Base-by-base conservation (phyloP, 2,329 filamentous ascomycete species). In the Pyrenochaeta sp. region DNA sequence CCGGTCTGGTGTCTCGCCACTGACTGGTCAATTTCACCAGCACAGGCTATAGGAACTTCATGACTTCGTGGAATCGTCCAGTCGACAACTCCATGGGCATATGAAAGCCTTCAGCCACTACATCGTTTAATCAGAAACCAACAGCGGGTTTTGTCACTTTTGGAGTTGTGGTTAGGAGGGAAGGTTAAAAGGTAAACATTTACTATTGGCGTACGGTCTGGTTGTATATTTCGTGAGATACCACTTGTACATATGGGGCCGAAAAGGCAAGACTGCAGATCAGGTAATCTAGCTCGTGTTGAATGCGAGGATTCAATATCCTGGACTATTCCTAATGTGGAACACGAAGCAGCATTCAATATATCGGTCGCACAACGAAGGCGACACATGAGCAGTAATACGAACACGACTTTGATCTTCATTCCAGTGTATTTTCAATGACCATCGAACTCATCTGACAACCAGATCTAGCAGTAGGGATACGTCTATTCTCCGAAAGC, bases 1-100 rank as follows among this genome's bases (percentile, higher is more conserved):
- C 2, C 45, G 52, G 11, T 57, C 49, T 6, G 58, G 47, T 7
- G 56, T 68, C 18, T 66, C 63, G 41, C 65, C 65, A 30, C 44
- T 68, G 39, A 61, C 61, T 3, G 50, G 44, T 33, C 52, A 54
- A 12, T 63, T 59, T 30, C 40, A 42, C 20, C 47, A 44, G 7
- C 44, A 46, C 20, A 20, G 35, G 20, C 3, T 10, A 20, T 9
- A 9, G 9, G 4, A 27, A 4, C 23, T 27, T 27, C 23, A 5
- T 9, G 23, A 9, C 23, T 27, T 27, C 23, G 4, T 27, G 23
- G 23, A 9, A 4, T 27, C 9, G 4, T 4, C 9, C 23, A 9
- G 9, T 27, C 9, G 4, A 27, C 9, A 27, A 9, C 9, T 27
- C 4, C 9, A 27, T 9, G 23, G 23, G 23, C 9, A 4, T 27